A percentile compares a stretch with the other conserved stretches of the same genome.
phyloP scores from a whole-genome alignment of 2,329 filamentous ascomycete species.

The Colletotrichum orchidophilum region DNA sequence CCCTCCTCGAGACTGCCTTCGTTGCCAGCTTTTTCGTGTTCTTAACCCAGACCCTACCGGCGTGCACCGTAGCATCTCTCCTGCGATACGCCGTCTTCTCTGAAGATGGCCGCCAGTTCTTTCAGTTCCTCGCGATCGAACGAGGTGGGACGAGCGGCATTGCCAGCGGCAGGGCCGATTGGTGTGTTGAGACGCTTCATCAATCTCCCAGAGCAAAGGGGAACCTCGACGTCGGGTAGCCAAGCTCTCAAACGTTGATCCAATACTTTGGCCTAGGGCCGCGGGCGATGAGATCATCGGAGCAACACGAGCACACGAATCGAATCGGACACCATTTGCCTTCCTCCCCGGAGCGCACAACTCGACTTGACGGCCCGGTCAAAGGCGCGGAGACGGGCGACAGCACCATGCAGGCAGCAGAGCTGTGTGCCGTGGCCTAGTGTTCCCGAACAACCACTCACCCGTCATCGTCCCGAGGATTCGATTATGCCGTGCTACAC shows the following conservation, averaged over 20 bases:
- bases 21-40: not conserved
- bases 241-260: not conserved
- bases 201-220: not conserved
- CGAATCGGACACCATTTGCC: slow-evolving; percentile 12
- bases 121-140: slow-evolving; percentile 9
- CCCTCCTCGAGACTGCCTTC: not conserved
- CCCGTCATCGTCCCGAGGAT: slow-evolving; percentile 8
- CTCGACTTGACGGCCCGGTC: not conserved
- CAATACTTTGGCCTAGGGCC: not conserved
- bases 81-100: slow-evolving; percentile 6
- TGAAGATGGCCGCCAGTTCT: not conserved
- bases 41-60: not conserved
- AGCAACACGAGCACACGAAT: slow-evolving; percentile 8
- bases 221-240: slow-evolving; percentile 15
- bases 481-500: slow-evolving; percentile 13
- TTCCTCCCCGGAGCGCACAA: slow-evolving; percentile 1
- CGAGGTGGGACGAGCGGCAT: slow-evolving; percentile 4
- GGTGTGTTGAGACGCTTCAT: not conserved
- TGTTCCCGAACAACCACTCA: slow-evolving; percentile 20
- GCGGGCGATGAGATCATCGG: not conserved
- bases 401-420: not conserved
- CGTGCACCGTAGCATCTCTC: not conserved
- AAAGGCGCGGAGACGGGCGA: not conserved
- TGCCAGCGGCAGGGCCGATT: slow-evolving; percentile 14
- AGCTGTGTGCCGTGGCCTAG: not conserved